Base-by-base conservation (phyloP, 805 yeast species). In the Torulaspora delbrueckii region DNA sequence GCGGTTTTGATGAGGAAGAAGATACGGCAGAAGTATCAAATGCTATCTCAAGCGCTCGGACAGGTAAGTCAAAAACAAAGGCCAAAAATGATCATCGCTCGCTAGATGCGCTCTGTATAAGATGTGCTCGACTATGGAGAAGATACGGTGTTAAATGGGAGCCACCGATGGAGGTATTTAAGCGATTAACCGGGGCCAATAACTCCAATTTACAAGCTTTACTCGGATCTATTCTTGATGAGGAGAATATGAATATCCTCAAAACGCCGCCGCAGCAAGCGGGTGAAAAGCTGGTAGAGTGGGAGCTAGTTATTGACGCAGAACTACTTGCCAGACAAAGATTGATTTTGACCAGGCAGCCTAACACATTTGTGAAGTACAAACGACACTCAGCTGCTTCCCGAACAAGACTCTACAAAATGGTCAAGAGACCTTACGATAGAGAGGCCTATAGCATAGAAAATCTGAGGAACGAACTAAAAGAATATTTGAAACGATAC, bases 91-190 rank as follows among this genome's bases (percentile, higher is more conserved):
- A 55, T 0, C 54, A 59, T 8, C 59, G 67, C 5, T 56, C 68
- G 1, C 67, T 79, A 1, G 65, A 71, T 12, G 96, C 89, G 0
- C 68, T 91, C 10, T 91, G 99, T 63, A 67, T 75, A 24, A 72
- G 98, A 43, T 91, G 99, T 69, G 96, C 96, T 0, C 74, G 85
- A 47, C 60, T 93, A 24, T 91, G 98, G 98, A 75, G 96, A 62
- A 70, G 95, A 32, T 91, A 91, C 63, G 96, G 89, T 0, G 81
- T 86, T 0, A 73, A 71, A 8, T 93, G 98, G 98, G 87, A 82
- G 53, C 80, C 79, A 27, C 96, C 96, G 0, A 54, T 66, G 19
- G 88, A 82, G 43, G 80, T 86, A 0, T 65, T 79, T 35, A 77
- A 73, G 59, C 78, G 76, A 47, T 27, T 65, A 13, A 43, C 54